A percentile compares a stretch with the other conserved stretches of the same genome.
These are phyloP conservation scores for Thymus mandschuricus DNA, from an alignment of 257 asterid genomes.

Conservation along the genomic window DNA sequence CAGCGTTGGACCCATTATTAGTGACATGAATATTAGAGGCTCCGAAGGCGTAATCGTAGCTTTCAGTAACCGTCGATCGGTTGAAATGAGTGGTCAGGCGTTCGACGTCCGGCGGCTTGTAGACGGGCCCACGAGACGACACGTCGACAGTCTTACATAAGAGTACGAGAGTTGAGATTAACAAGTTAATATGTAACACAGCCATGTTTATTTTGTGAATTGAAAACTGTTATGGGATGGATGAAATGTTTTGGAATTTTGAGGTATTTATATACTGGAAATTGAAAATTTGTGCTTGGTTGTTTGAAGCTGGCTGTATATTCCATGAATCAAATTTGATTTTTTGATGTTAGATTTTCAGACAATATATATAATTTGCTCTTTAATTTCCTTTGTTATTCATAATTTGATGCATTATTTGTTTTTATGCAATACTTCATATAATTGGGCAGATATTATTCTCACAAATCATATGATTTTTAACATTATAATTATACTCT, in stretches of 20 bases:
- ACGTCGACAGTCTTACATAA: slow-evolving; percentile 35
- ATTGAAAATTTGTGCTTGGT: slow-evolving; percentile 44
- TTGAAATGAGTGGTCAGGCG: slow-evolving; percentile 49
- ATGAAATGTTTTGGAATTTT: slow-evolving; percentile 17
- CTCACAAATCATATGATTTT: no score
- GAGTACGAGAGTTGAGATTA: slow-evolving; percentile 32
- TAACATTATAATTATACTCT: no score
- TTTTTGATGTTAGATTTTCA: slow-evolving; percentile 35
- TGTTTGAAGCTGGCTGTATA: slow-evolving; percentile 63
- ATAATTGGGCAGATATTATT: no score
- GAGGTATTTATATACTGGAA: slow-evolving; percentile 36
- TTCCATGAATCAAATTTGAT: slow-evolving; percentile 34
- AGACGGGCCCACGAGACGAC: slow-evolving; percentile 57
- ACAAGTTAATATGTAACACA: slow-evolving; percentile 13
- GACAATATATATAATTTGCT: slow-evolving; percentile 55
- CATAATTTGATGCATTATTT: no score
- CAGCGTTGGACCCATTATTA: slow-evolving; percentile 61
- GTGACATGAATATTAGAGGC: slow-evolving; percentile 50
- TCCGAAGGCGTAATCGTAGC: slow-evolving; percentile 55
- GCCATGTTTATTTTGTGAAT: slow-evolving; percentile 31
- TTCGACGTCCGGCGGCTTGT: slow-evolving; percentile 68
- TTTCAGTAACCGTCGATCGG: slow-evolving; percentile 40
- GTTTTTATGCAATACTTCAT: no score
- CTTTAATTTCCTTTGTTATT: slow-evolving; percentile 44
- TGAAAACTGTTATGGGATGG: slow-evolving; percentile 6